Percentiles rank a stretch among this genome's conserved stretches.
These are phyloP conservation scores for Botrytis medusae DNA, from an alignment of 2,329 filamentous ascomycete species.

Conservation along the genomic window DNA sequence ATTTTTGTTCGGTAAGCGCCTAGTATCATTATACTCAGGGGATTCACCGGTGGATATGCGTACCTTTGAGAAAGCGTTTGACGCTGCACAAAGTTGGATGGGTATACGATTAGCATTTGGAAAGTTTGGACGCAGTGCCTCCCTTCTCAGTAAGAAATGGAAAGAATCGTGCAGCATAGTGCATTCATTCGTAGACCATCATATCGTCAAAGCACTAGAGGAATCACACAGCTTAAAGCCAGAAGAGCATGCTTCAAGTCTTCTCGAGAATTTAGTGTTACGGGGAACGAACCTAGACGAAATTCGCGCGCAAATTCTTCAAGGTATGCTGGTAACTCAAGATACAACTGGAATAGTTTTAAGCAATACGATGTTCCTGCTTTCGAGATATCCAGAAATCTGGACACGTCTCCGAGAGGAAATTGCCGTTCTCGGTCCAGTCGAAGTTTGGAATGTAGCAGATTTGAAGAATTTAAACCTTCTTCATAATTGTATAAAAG, in stretches of 20 bases:
- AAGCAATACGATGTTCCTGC: constrained; percentile 11
- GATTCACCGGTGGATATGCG: not conserved
- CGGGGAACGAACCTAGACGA: not conserved
- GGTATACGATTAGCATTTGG: constrained; percentile 12
- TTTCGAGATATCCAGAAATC: not conserved
- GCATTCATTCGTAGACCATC: constrained; percentile 13
- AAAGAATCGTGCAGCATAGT: not conserved
- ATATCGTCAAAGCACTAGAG: not conserved
- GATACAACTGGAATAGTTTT: constrained; percentile 18
- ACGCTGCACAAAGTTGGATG: constrained; percentile 11
- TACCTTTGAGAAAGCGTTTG: constrained; percentile 7
- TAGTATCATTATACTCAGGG: not conserved
- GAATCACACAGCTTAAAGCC: not conserved
- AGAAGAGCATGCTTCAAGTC: not conserved
- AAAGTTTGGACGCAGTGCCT: not conserved
- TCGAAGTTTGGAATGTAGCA: not conserved
- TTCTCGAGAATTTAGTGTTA: not conserved
- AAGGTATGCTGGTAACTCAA: constrained; percentile 11
- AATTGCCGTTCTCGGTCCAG: not conserved
- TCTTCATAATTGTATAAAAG: constrained; percentile 6
- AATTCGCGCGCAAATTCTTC: constrained; percentile 15
- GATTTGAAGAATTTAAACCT: not conserved
- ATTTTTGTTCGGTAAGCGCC: constrained; percentile 9
- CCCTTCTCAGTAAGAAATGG: not conserved
- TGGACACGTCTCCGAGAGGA: constrained; percentile 3